Evolutionary conservation across 1,284 basidiomycete species (phyloP), one percentile per base, ranked within the genome.

Genomic region (Ustilago vetiveriae): DNA sequence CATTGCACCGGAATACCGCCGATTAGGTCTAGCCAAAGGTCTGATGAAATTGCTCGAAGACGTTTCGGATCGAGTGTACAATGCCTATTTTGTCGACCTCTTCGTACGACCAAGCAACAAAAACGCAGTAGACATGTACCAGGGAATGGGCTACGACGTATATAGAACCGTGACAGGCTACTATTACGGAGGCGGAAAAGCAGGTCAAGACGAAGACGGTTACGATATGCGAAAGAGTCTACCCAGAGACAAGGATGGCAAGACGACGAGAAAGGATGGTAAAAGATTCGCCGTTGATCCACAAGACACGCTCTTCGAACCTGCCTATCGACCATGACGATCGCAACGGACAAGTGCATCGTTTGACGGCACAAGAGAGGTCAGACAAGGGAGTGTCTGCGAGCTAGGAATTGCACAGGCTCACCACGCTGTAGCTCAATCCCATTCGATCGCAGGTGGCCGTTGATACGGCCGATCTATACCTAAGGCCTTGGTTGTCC

Each of bases 1-100:
- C 2, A 92, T 95, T 46, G 91, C 93, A 0, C 93, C 93, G 17
- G 90, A 92, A 78, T 95, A 92, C 82, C 90, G 93, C 33, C 88
- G 91, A 3, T 86, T 95, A 2, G 87, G 88, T 2, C 87, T 95
- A 47, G 92, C 90, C 0, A 88, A 88, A 66, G 89, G 87, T 78
- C 88, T 95, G 87, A 92, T 93, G 87, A 81, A 85, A 55, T 85
- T 90, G 48, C 88, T 95, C 44, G 92, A 95, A 82, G 85, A 87
- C 67, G 89, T 91, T 6, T 92, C 91, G 0, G 88, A 92, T 49
- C 54, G 67, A 6, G 67, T 80, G 22, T 76, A 81, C 54, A 35
- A 87, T 59, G 91, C 88, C 4, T 90, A 86, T 84, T 95, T 94
- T 76, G 91, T 95, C 42, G 92, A 95, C 83, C 86, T 95, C 17